Evolutionary conservation across 306 rosid genomes (phyloP).

Genomic region (Hippophae rhamnoides): DNA sequence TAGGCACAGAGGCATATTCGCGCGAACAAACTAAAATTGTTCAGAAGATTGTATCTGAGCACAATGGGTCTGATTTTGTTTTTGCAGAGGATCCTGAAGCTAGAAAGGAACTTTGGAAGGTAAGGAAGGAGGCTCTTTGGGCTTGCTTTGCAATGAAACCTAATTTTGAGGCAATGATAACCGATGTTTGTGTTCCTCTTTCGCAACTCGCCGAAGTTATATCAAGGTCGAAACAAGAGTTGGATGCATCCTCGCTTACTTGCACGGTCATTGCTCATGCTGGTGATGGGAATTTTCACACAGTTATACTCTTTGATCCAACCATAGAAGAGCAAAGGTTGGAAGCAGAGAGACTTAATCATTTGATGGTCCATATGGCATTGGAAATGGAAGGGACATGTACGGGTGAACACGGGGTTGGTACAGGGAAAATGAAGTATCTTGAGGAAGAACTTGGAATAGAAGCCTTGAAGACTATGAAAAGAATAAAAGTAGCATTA

Average conservation of each 20-base stretch:
- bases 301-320: constrained; percentile 71
- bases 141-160: constrained; percentile 89
- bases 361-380: constrained; percentile 81
- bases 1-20: constrained; percentile 97
- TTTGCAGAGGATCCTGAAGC: constrained; percentile 83
- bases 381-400: constrained; percentile 93
- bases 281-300: constrained; percentile 95
- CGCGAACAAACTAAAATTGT: constrained; percentile 85
- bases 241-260: constrained; percentile 69
- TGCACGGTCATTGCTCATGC: constrained; percentile 91
- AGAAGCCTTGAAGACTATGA: constrained; percentile 81
- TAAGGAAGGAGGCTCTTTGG: constrained; percentile 95
- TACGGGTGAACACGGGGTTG: constrained; percentile 94
- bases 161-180: constrained; percentile 65
- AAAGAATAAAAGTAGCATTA: constrained; percentile 64
- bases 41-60: constrained; percentile 66
- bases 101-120: constrained; percentile 90
- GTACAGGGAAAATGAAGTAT: constrained; percentile 97
- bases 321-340: constrained; percentile 45
- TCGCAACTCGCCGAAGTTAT: constrained; percentile 82
- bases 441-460: constrained; percentile 82
- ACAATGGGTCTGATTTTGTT: constrained; percentile 91
- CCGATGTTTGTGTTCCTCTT: constrained; percentile 92
- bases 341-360: constrained; percentile 81
- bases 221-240: constrained; percentile 65